Percentiles rank a stretch among this genome's conserved stretches.
Evolutionary conservation across 2,329 filamentous ascomycete genomes (phyloP).

Genomic region (Diaporthe capsici): DNA sequence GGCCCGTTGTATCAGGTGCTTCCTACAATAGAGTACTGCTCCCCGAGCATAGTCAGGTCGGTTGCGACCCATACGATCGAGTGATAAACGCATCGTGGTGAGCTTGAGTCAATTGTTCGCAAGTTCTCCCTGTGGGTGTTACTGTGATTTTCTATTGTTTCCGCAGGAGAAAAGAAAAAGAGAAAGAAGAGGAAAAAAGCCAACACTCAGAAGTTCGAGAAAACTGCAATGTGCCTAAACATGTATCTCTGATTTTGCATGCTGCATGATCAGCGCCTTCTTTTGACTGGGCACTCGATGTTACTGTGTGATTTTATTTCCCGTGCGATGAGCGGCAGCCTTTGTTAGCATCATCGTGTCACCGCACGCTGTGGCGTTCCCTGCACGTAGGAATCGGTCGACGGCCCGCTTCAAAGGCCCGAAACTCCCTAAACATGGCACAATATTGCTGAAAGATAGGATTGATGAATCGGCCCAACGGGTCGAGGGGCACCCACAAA

Average conservation of each 20-base stretch:
- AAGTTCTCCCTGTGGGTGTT: background rate
- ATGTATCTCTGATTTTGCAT: background rate
- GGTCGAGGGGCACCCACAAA: background rate
- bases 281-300: background rate
- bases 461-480: background rate
- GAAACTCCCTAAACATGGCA: background rate
- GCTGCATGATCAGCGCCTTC: background rate
- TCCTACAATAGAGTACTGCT: background rate
- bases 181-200: no score
- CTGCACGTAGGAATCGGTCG: no score
- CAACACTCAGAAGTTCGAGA: background rate
- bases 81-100: background rate
- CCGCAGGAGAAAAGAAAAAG: no score
- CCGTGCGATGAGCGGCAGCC: background rate
- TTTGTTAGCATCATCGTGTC: background rate
- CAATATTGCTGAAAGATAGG: background rate
- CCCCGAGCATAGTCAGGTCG: background rate
- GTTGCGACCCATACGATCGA: background rate
- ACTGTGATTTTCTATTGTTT: background rate
- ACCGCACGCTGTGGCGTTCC: background rate
- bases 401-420: background rate
- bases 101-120: background rate
- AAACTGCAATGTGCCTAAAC: background rate
- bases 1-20: background rate
- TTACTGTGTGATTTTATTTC: background rate